Evolutionary conservation across 148 eudicot genomes (phyloP).

Genomic region (Mesembryanthemum crystallinum): DNA sequence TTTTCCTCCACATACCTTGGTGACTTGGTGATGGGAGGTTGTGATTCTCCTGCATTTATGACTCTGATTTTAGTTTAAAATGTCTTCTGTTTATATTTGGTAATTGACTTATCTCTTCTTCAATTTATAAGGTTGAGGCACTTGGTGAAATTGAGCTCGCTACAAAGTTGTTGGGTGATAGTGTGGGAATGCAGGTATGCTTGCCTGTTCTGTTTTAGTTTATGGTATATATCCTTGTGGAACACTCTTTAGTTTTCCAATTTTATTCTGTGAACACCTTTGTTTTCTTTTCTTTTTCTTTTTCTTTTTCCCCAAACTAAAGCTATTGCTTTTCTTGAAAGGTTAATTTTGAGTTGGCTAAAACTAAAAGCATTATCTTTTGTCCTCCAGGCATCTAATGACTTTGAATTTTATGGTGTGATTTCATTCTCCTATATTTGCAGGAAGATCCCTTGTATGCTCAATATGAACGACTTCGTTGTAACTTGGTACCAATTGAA

Average conservation of each 20-base stretch:
- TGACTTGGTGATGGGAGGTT: not conserved
- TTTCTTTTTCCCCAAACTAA: not conserved
- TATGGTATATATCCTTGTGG: not conserved
- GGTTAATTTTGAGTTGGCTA: not conserved
- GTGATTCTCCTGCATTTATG: too few species aligned
- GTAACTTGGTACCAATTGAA: conserved; percentile 68
- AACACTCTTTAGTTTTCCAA: too few species aligned
- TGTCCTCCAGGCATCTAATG: conserved; percentile 6
- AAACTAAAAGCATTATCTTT: not conserved
- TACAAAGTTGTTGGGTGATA: conserved; percentile 70
- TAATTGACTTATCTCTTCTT: conserved; percentile 16
- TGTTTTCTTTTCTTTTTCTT: not conserved
- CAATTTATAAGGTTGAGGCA: conserved; percentile 77
- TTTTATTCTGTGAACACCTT: not conserved
- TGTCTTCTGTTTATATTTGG: conserved; percentile 1
- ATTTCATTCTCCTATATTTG: conserved; percentile 13
- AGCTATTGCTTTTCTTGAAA: not conserved
- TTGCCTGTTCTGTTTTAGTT: conserved; percentile 5
- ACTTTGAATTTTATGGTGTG: not conserved
- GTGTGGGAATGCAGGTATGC: conserved; percentile 37
- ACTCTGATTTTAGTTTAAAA: not conserved
- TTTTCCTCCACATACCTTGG: not conserved
- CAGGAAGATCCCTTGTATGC: conserved; percentile 85
- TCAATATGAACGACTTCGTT: conserved; percentile 74
- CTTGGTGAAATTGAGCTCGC: conserved; percentile 94